phyloP scores from a whole-genome alignment of 2,329 filamentous ascomycete species.

The Ophiostoma sp. region DNA sequence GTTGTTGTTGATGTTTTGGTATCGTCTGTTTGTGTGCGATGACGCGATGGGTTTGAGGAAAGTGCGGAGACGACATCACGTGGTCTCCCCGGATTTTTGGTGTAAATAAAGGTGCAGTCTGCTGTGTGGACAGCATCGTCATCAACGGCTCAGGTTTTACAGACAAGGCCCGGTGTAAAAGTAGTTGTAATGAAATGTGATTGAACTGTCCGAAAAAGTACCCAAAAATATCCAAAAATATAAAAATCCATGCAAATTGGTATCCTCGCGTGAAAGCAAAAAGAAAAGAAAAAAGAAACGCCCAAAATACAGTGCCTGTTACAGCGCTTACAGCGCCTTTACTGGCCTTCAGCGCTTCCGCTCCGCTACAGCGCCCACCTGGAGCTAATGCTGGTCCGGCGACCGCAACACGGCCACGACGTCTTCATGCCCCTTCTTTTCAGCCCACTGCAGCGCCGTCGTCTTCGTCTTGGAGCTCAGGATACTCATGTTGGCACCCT shows the following conservation, averaged over 20 bases:
- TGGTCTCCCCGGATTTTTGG: neutral
- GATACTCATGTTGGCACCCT: constrained; percentile 1
- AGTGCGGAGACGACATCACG: neutral
- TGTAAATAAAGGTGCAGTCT: too few species aligned
- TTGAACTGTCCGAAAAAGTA: neutral
- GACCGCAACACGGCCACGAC: constrained; percentile 38
- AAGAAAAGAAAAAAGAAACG: neutral
- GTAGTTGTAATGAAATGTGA: neutral
- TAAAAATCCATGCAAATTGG: neutral
- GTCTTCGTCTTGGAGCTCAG: neutral
- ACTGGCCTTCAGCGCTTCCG: neutral
- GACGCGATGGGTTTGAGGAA: neutral
- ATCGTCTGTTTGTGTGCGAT: too few species aligned
- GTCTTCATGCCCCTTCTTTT: neutral
- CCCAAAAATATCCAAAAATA: neutral
- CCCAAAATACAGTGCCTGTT: neutral
- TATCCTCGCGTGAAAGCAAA: neutral
- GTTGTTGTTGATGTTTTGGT: neutral
- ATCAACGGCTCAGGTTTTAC: too few species aligned
- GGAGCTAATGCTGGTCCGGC: neutral
- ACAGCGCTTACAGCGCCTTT: neutral
- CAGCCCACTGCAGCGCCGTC: constrained; percentile 14
- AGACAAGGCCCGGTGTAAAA: too few species aligned
- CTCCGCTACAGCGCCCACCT: too few species aligned
- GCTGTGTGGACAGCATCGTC: too few species aligned